phyloP scores from a whole-genome alignment of 805 yeast species.

The Saccharomyces kudriavzevii region DNA sequence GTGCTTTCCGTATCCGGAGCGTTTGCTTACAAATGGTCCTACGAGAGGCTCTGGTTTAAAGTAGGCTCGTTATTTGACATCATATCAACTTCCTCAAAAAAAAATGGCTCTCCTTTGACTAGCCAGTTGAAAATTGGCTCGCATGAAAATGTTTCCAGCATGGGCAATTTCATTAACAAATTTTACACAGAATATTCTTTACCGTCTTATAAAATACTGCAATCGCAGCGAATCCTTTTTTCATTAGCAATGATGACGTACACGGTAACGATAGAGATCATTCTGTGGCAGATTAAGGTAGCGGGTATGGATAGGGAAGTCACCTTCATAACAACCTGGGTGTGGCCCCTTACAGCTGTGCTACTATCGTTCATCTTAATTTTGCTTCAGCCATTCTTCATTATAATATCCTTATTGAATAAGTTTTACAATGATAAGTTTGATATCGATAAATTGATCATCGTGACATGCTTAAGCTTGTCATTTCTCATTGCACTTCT shows the following conservation, averaged over 20 bases:
- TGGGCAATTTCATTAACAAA: constrained; percentile 18
- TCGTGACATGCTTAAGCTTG: constrained; percentile 14
- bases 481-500: constrained; percentile 10
- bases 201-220: constrained; percentile 17
- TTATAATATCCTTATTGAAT: constrained; percentile 21
- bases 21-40: constrained; percentile 14
- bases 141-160: background rate
- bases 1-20: constrained; percentile 5
- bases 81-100: constrained; percentile 7
- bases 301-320: constrained; percentile 14
- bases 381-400: constrained; percentile 26
- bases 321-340: constrained; percentile 14
- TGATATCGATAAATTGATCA: constrained; percentile 16
- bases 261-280: constrained; percentile 25
- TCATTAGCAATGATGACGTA: constrained; percentile 24
- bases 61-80: constrained; percentile 20
- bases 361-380: constrained; percentile 18
- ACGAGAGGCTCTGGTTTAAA: constrained; percentile 16
- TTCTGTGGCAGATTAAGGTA: constrained; percentile 26
- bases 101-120: constrained; percentile 2
- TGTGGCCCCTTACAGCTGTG: constrained; percentile 26
- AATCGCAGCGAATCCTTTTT: constrained; percentile 19
- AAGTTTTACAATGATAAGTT: constrained; percentile 26
- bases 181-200: constrained; percentile 27
- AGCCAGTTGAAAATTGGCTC: constrained; percentile 7